phyloP scores from a whole-genome alignment of 768 basidiomycete species.

The Trametes meyenii region DNA sequence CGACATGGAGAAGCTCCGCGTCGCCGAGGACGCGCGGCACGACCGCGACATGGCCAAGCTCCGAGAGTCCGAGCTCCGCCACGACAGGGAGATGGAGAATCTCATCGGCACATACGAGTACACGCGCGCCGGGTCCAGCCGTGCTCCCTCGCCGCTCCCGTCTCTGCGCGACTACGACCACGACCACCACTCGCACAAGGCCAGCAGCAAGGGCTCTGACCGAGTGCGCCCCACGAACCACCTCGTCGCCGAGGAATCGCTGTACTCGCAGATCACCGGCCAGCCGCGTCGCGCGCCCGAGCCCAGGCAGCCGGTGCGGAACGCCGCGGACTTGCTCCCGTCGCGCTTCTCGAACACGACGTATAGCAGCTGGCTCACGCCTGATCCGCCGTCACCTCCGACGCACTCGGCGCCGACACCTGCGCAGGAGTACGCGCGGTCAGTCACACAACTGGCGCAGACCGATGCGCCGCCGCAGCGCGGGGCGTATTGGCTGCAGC shows the following conservation, averaged over 20 bases:
- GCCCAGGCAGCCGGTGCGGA: conserved; percentile 72
- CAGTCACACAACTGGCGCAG: conserved; percentile 40
- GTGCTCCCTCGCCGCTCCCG: conserved; percentile 47
- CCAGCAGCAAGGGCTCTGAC: conserved; percentile 10
- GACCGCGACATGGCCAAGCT: conserved; percentile 39
- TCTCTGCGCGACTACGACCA: conserved; percentile 33
- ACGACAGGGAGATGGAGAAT: conserved; percentile 45
- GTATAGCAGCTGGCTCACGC: conserved; percentile 37
- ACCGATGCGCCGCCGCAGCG: conserved; percentile 27
- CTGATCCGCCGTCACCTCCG: conserved; percentile 30
- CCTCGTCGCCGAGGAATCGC: conserved; percentile 47
- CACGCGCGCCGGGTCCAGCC: conserved; percentile 43
- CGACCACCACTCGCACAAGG: conserved; percentile 20
- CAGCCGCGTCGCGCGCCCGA: conserved; percentile 61
- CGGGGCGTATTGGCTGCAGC: conserved; percentile 47
- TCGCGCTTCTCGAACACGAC: conserved; percentile 56
- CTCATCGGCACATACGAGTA: conserved; percentile 51
- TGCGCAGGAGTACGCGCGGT: conserved; percentile 61
- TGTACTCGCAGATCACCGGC: conserved; percentile 75
- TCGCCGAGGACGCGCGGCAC: conserved; percentile 43
- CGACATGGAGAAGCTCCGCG: conserved; percentile 35
- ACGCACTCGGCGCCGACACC: conserved; percentile 45
- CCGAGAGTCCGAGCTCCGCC: conserved; percentile 12
- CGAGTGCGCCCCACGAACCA: conserved; percentile 24
- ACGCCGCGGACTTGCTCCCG: conserved; percentile 39